phyloP scores from a whole-genome alignment of 2,329 filamentous ascomycete genomes.

The Pseudocercospora ulei region DNA sequence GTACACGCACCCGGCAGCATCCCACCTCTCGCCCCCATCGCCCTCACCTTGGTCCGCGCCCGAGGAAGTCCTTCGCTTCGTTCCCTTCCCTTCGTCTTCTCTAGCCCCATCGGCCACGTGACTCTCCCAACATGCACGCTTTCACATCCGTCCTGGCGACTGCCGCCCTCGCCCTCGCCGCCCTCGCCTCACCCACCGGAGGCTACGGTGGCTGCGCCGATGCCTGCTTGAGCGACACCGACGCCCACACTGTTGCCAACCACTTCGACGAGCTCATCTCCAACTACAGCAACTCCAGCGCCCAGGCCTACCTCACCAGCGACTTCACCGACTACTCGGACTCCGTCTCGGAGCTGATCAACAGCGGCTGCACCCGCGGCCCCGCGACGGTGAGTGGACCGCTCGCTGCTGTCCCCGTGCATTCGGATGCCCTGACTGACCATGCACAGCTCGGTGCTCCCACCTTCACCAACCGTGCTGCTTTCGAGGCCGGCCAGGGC shows the following conservation, averaged over 20 bases:
- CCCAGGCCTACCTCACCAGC: conserved; percentile 25
- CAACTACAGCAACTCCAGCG: conserved; percentile 28
- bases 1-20: too few relatives aligned
- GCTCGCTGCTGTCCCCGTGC: too few relatives aligned
- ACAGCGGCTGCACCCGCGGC: conserved; percentile 28
- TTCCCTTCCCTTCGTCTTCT: conserved; percentile 1
- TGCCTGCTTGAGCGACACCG: conserved; percentile 25
- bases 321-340: conserved; percentile 33
- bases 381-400: conserved; percentile 21
- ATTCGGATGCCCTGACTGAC: too few relatives aligned
- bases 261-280: conserved; percentile 32
- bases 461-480: conserved; percentile 25
- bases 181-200: conserved; percentile 13
- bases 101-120: conserved; percentile 8
- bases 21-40: conserved; percentile 10
- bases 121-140: conserved; percentile 21
- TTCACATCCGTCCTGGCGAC: conserved; percentile 19
- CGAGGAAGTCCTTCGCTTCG: conserved; percentile 3
- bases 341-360: conserved; percentile 33
- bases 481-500: conserved; percentile 27
- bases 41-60: conserved; percentile 1
- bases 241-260: conserved; percentile 25
- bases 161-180: conserved; percentile 13
- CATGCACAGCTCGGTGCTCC: conserved; percentile 22
- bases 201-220: conserved; percentile 9